Evolutionary conservation across 306 rosid genomes (phyloP).

Genomic region (Oxytropis ochrocephala): DNA sequence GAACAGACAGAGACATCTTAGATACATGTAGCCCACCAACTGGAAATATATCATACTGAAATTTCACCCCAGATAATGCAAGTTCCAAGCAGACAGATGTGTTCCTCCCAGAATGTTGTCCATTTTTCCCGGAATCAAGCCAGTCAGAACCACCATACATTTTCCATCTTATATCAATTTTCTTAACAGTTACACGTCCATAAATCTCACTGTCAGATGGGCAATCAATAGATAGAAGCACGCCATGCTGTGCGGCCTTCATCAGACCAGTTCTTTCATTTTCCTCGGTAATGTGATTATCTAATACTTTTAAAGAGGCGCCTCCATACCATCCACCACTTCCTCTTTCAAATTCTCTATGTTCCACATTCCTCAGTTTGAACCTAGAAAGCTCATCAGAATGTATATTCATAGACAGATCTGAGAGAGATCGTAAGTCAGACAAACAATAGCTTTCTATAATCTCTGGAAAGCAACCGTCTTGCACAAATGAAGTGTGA

Average conservation of each 20-base stretch:
- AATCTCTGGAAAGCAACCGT: constrained; percentile 52
- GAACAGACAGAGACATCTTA: constrained; percentile 67
- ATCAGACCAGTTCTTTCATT: constrained; percentile 22
- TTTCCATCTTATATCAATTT: constrained; percentile 79
- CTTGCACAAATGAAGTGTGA: constrained; percentile 45
- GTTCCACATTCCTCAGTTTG: constrained; percentile 29
- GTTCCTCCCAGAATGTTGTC: constrained; percentile 54
- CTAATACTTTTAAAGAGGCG: constrained; percentile 47
- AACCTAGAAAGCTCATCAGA: constrained; percentile 38
- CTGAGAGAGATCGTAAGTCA: constrained; percentile 47
- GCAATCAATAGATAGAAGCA: constrained; percentile 34
- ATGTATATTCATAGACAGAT: constrained; percentile 43
- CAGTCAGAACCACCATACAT: constrained; percentile 80
- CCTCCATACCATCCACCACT: constrained; percentile 73
- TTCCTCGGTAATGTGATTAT: constrained; percentile 66
- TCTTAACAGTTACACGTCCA: constrained; percentile 65
- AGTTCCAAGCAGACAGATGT: constrained; percentile 54
- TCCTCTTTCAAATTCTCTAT: constrained; percentile 47
- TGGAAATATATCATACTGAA: constrained; percentile 71
- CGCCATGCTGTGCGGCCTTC: constrained; percentile 28
- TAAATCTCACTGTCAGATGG: constrained; percentile 29
- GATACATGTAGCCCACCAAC: constrained; percentile 69
- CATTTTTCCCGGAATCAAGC: constrained; percentile 36
- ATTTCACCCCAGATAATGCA: constrained; percentile 57
- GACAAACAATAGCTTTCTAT: constrained; percentile 72